Evolutionary conservation across 2,329 filamentous ascomycete species (phyloP), one percentile per base, ranked within the genome.

Genomic region (Venturia pyrina): DNA sequence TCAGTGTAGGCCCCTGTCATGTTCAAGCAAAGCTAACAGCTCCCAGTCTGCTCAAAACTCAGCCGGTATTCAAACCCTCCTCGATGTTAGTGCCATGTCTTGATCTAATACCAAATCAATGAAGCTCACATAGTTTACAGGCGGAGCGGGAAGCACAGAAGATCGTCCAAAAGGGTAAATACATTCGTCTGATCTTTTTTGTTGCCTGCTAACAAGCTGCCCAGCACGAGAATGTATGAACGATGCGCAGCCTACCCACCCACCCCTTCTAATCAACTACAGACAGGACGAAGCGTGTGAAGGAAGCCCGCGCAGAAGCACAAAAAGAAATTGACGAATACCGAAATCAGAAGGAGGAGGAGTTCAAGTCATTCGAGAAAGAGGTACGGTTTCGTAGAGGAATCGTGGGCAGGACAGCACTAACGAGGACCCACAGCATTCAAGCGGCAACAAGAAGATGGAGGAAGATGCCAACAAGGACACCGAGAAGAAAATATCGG

Each of bases 251-350:
- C 60, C 24, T 68, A 59, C n/a, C 34, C n/a, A 50, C 48, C 13
- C 57, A 63, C 40, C 41, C 65, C 63, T 24, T 65, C 71, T 65
- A 72, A 68, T 70, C 72, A 37, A 44, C 43, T 68, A 34, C 69
- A 92, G 89, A 92, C 84, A 92, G 95, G 75, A 97, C 95, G 69
- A 97, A 97, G 84, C 88, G 92, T 76, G 91, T 99, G 80, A 96
- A 91, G 80, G 95, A 98, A 81, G 95, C 95, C 69, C 90, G 93
- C 75, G 87, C 90, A 75, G 95, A 99, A 79, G 95, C 95, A 69
- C 96, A 97, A 81, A 96, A 96, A 80, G 93, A 99, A 78, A 96
- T 99, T 74, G 90, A 96, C 70, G 89, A 91, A 66, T 98, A 99
- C 83, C 87, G 88, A 76, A 85, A 88, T 73, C 80, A 88, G 72